Evolutionary conservation across 163 green algal species (phyloP), one percentile per base, ranked within the genome.

Genomic region (Chlorella variabilis): DNA sequence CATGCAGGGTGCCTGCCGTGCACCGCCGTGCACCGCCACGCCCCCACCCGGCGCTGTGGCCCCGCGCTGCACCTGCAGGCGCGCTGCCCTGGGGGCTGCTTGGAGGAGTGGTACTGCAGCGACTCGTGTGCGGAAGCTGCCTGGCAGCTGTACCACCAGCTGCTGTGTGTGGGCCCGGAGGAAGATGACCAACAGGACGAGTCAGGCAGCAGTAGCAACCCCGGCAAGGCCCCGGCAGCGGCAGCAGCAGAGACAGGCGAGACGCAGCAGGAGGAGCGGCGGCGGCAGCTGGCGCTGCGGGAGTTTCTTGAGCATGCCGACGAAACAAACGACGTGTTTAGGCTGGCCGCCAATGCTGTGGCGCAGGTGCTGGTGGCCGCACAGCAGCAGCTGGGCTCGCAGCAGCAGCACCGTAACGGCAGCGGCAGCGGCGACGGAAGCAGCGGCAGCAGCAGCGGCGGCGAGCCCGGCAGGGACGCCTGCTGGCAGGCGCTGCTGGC

Each of bases 301-400:
- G 58, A 77, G 21, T 97, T 98, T 70, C 76, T 83, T 18, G 67
- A 88, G 59, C 91, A 95, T 86, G 94, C 94, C 15, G 83, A 90
- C n/a, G 75, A 76, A 11, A 97, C 91, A 33, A 98, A 98, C 70
- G 92, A 97, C 76, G 94, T 97, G 49, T 98, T 98, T 74, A 83
- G 91, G 21, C 71, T 98, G 34, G 94, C 93, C 3, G 94, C 93
- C 0, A 73, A 90, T 51, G 92, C 87, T 18, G 61, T 94, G 66
- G 87, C 89, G 0, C 39, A 59, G 21, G 82, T 80, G 2, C 34
- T 92, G 71, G 51, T 90, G 31, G 54, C 62, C 11, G 87, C 88
- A 41, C 21, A 87, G 42, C 29, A 42, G 45, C 42, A 67, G 49
- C 65, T 86, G 51, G 41, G 21, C 5, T 13, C 17, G 59, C 42